Percentiles rank a stretch among this genome's conserved stretches.
These are phyloP conservation scores for Dimocarpus longan DNA, from an alignment of 345 rosid genomes.

Conservation along the genomic window DNA sequence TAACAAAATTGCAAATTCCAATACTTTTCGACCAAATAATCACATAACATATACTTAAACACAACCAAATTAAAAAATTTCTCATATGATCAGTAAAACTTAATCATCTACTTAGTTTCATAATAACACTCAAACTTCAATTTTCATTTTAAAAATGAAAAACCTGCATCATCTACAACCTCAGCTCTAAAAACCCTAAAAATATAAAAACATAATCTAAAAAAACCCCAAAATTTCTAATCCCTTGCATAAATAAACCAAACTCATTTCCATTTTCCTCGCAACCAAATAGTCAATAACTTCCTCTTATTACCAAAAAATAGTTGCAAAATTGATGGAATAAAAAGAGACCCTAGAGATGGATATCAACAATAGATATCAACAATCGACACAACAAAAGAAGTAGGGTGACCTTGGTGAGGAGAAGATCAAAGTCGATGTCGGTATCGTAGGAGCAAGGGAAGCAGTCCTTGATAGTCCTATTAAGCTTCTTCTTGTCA, in stretches of 20 bases:
- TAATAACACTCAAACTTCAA: neutral
- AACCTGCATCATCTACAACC: neutral
- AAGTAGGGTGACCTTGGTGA: slow-evolving; percentile 61
- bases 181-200: neutral
- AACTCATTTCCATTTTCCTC: neutral
- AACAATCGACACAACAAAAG: neutral
- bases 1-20: neutral
- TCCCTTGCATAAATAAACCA: neutral
- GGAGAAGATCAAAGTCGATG: slow-evolving; percentile 64
- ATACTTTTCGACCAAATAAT: neutral
- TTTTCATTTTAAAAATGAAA: neutral
- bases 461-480: slow-evolving; percentile 64
- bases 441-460: slow-evolving; percentile 67
- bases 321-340: neutral
- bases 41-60: neutral
- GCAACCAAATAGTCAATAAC: neutral
- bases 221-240: neutral
- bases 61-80: neutral
- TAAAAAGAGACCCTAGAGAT: neutral
- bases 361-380: too few relatives aligned
- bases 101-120: neutral
- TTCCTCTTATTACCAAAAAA: neutral
- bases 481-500: slow-evolving; percentile 83
- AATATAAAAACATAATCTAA: neutral
- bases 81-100: neutral